These are phyloP conservation scores for Trichomonas tenax DNA, from an alignment of 208 protist species.

Conservation along the genomic window DNA sequence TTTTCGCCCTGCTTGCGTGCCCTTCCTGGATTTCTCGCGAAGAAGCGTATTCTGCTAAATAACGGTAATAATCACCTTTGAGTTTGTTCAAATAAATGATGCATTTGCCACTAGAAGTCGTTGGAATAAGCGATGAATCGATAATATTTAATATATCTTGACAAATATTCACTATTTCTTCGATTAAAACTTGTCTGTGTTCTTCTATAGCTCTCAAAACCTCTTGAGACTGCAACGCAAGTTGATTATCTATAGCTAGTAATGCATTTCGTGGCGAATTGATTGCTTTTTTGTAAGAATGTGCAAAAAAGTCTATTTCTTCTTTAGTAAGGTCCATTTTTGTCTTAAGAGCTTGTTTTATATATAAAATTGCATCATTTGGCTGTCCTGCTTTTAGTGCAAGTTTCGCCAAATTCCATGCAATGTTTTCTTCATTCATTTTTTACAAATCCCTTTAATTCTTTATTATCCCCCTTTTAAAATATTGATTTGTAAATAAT, in stretches of 20 bases:
- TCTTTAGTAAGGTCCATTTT: background rate
- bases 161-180: background rate
- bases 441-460: background rate
- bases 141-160: background rate
- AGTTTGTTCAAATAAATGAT: constrained; percentile 6
- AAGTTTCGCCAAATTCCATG: background rate
- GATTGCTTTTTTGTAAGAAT: background rate
- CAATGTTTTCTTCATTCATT: background rate
- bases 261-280: background rate
- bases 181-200: background rate
- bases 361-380: background rate
- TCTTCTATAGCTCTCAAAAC: background rate
- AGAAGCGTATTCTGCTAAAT: background rate
- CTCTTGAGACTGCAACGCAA: background rate
- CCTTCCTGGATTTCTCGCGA: background rate
- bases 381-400: background rate
- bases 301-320: background rate
- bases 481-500: too few relatives aligned
- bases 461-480: too few relatives aligned
- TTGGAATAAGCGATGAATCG: background rate
- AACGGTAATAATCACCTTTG: constrained; percentile 17
- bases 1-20: constrained; percentile 28
- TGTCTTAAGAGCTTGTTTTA: background rate
- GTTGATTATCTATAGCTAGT: background rate
- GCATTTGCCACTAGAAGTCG: background rate